Conservation (phyloP, 768 basidiomycete genomes). For the Mycena alexandri region DNA sequence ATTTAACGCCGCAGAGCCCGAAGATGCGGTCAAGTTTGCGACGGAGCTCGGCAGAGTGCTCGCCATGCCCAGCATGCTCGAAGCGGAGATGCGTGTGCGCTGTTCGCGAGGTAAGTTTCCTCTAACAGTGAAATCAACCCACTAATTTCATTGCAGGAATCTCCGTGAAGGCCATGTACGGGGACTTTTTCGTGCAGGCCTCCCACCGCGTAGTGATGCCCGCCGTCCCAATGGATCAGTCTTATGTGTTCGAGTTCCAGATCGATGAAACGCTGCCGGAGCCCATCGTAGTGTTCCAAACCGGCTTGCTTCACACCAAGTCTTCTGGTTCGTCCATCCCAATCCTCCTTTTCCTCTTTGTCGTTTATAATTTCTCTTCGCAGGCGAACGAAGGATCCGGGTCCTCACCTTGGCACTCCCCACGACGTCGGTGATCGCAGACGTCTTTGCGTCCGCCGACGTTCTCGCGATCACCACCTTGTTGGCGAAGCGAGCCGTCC, state of each 20-base stretch:
- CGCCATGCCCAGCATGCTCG: slow-evolving; percentile 70
- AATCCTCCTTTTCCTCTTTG: too few relatives aligned
- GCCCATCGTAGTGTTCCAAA: slow-evolving; percentile 66
- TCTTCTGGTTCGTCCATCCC: slow-evolving; percentile 40
- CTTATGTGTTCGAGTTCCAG: slow-evolving; percentile 68
- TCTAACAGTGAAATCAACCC: neutral
- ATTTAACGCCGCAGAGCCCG: slow-evolving; percentile 72
- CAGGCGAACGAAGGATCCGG: slow-evolving; percentile 69
- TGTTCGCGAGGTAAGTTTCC: slow-evolving; percentile 61
- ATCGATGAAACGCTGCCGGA: slow-evolving; percentile 65
- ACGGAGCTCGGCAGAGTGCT: slow-evolving; percentile 75
- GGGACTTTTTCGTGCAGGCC: slow-evolving; percentile 72
- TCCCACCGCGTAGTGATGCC: slow-evolving; percentile 70
- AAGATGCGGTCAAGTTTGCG: slow-evolving; percentile 69
- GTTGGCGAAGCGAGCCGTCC: slow-evolving; percentile 71
- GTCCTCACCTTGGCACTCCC: slow-evolving; percentile 72
- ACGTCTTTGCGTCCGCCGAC: slow-evolving; percentile 70
- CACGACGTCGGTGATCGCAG: slow-evolving; percentile 68
- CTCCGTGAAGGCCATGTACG: slow-evolving; percentile 68
- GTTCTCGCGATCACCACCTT: slow-evolving; percentile 67
- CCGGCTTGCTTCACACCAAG: slow-evolving; percentile 67
- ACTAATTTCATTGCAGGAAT: slow-evolving; percentile 13
- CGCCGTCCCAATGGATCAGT: slow-evolving; percentile 66
- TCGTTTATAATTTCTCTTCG: slow-evolving; percentile 20
- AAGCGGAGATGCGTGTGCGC: slow-evolving; percentile 78